Percentiles rank a stretch among this genome's conserved stretches.
Conservation (phyloP, 371 early-diverging fungal genomes). For the Mortierella sp. region DNA sequence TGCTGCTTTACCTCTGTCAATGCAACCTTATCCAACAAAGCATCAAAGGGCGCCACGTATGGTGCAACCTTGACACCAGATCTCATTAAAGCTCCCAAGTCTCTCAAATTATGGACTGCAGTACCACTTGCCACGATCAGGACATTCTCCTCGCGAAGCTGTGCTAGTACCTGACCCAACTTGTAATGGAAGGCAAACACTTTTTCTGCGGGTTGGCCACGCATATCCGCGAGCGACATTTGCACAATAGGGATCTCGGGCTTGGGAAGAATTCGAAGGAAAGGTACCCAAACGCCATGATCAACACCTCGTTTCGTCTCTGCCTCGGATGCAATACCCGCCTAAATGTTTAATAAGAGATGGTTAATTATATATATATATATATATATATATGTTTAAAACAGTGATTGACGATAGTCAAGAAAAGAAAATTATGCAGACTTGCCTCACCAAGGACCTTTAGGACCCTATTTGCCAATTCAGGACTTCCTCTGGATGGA, state of each 20-base stretch:
- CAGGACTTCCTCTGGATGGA: slow-evolving; percentile 68
- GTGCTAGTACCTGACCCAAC: slow-evolving; percentile 46
- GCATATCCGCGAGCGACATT: slow-evolving; percentile 60
- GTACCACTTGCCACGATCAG: slow-evolving; percentile 71
- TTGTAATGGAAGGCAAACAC: slow-evolving; percentile 56
- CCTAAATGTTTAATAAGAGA: slow-evolving; percentile 21
- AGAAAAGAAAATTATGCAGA: not conserved
- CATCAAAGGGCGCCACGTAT: slow-evolving; percentile 60
- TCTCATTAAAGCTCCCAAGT: slow-evolving; percentile 50
- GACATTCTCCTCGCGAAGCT: slow-evolving; percentile 63
- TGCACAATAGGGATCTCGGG: slow-evolving; percentile 71
- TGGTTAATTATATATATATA: too few species aligned
- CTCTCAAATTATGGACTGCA: slow-evolving; percentile 69
- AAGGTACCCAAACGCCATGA: slow-evolving; percentile 75
- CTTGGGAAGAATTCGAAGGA: slow-evolving; percentile 67
- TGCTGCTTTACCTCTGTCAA: slow-evolving; percentile 23
- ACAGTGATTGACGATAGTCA: too few species aligned
- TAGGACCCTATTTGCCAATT: slow-evolving; percentile 64
- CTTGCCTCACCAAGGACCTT: slow-evolving; percentile 60
- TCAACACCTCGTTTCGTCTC: slow-evolving; percentile 67
- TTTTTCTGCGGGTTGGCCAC: slow-evolving; percentile 40
- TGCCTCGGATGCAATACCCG: slow-evolving; percentile 57
- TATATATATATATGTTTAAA: too few species aligned
- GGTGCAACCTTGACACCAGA: slow-evolving; percentile 50
- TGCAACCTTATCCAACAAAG: slow-evolving; percentile 54